Base-by-base conservation (phyloP, 345 rosid genomes). In the Citrus reticulata region DNA sequence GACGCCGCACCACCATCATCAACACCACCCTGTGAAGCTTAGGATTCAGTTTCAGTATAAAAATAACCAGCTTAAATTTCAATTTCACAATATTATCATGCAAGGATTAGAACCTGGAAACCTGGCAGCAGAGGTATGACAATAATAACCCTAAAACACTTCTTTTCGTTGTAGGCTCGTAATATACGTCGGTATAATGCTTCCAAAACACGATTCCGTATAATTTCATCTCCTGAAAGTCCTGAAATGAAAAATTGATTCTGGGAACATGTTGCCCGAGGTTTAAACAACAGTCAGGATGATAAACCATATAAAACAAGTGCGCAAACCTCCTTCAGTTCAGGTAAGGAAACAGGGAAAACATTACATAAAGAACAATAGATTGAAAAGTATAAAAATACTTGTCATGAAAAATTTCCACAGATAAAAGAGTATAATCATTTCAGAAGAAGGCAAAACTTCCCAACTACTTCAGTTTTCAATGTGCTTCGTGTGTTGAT, bases 231-330 rank as follows among this genome's bases (percentile, higher is more conserved):
- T 81, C 91, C 93, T 35, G 97, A 88, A 82, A 97, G 98, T 83
- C 99, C 98, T 90, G 98, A 97, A 87, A 97, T 94, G 79, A 97
- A 94, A 89, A 97, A 97, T 83, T 97, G 99, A 90, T 97, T 97
- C 99, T 97, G 92, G 89, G 84, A 86, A 84, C 82, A 78, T 46
- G 82, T 81, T 66, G 78, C 82, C 90, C 87, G 70, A 80, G 81
- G 84, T 82, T 70, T 55, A 79, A 81, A 74, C 70, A 78, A 24
- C 74, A 76, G 89, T 88, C 85, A 93, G 86, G 74, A 69, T 75
- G 59, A 74, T 59, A 54, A 73, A 77, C 64, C 19, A 68, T 59
- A 16, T 5, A 66, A 35, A 54, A 40, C 20, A 46, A n/a, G 37
- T 32, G 29, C 14, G 46, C 64, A 80, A 27, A 29, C 80, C 49